These are phyloP conservation scores for Tetraselmis striata DNA, from an alignment of 139 green algal genomes.

Conservation along the genomic window DNA sequence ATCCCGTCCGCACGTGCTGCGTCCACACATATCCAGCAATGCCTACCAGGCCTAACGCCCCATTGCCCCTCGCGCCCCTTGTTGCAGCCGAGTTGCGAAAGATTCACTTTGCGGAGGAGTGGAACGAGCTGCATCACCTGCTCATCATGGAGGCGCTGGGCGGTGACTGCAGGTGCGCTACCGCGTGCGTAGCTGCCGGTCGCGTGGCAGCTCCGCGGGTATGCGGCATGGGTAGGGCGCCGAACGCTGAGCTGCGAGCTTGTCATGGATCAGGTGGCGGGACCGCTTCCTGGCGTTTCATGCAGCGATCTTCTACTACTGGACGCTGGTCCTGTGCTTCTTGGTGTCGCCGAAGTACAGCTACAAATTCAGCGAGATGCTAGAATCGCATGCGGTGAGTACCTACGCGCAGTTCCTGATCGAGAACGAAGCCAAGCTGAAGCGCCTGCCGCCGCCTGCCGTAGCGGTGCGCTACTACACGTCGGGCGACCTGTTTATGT, in stretches of 20 bases:
- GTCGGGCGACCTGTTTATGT: conserved; percentile 42
- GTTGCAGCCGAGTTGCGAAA: conserved; percentile 3
- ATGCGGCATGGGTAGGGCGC: too few species aligned
- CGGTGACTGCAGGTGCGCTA: conserved; percentile 21
- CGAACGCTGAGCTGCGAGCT: too few species aligned
- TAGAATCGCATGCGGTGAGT: conserved; percentile 39
- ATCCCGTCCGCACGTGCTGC: too few species aligned
- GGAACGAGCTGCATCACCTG: conserved; percentile 34
- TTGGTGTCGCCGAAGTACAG: conserved; percentile 31
- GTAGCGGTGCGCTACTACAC: conserved; percentile 39
- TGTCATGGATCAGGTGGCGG: too few species aligned
- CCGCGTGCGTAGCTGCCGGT: too few species aligned
- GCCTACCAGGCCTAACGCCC: too few species aligned
- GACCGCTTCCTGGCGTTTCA: conserved; percentile 30
- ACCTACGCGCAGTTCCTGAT: conserved; percentile 50
- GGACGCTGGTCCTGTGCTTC: conserved; percentile 15
- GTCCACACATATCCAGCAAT: too few species aligned
- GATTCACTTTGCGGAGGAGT: conserved; percentile 21
- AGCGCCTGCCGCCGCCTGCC: conserved; percentile 27
- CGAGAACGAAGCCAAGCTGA: conserved; percentile 40
- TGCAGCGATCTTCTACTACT: conserved; percentile 30
- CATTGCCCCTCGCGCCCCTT: too few species aligned
- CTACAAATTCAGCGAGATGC: conserved; percentile 49
- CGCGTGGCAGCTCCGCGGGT: too few species aligned
- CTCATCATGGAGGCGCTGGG: conserved; percentile 51